Conservation (phyloP, 1,284 basidiomycete genomes). For the Ceratobasidium sp. region DNA sequence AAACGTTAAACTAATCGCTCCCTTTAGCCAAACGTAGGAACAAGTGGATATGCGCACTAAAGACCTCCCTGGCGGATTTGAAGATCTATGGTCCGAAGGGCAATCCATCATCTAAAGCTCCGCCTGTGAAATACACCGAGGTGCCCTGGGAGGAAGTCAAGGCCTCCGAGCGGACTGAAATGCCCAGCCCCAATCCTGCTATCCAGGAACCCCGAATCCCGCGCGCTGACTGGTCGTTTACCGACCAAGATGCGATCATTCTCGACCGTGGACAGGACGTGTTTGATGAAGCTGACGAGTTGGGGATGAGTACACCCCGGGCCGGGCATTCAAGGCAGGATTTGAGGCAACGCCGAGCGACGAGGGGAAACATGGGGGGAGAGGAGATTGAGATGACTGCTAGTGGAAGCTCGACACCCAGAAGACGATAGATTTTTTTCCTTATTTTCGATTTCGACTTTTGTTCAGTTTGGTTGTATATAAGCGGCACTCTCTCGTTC, state of each 20-base stretch:
- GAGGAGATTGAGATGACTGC: conserved; percentile 37
- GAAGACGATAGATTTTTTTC: background rate
- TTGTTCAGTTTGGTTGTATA: conserved; percentile 1
- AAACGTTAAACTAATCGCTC: background rate
- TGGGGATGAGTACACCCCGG: conserved; percentile 29
- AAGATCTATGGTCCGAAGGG: conserved; percentile 80
- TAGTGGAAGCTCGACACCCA: conserved; percentile 10
- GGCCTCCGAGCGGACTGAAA: conserved; percentile 52
- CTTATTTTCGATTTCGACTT: background rate
- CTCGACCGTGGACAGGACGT: conserved; percentile 60
- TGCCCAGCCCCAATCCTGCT: conserved; percentile 45
- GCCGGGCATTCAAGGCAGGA: conserved; percentile 8
- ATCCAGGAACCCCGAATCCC: conserved; percentile 43
- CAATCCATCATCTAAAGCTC: conserved; percentile 63
- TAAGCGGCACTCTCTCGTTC: background rate
- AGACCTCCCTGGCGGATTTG: conserved; percentile 71
- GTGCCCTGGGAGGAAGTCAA: conserved; percentile 74
- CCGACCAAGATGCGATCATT: conserved; percentile 60
- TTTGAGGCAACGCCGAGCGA: conserved; percentile 14
- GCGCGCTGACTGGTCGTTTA: conserved; percentile 48
- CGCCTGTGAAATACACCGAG: conserved; percentile 67
- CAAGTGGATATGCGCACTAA: conserved; percentile 91
- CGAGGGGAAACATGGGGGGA: conserved; percentile 14
- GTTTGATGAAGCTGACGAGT: conserved; percentile 60
- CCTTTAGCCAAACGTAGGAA: conserved; percentile 75